Conservation (phyloP, 192 early-diverging fungal genomes). For the Podila verticillata region DNA sequence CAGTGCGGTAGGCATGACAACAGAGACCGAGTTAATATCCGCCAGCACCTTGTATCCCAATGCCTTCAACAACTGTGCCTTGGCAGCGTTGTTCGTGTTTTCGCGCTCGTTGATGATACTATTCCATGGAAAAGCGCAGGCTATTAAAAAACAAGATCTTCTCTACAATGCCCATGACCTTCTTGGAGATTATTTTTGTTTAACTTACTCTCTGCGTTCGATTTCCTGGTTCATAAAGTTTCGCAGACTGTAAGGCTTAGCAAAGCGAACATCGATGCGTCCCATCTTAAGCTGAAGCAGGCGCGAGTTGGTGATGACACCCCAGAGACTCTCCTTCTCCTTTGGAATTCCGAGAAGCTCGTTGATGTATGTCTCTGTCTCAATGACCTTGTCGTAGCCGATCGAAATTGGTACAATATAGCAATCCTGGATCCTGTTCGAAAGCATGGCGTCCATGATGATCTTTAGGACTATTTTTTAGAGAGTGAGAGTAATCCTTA, state of each 20-base stretch:
- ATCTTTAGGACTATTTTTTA: constrained; percentile 73
- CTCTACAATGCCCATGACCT: too few relatives aligned
- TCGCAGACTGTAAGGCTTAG: constrained; percentile 76
- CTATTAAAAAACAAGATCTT: background rate
- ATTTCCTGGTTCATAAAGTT: constrained; percentile 72
- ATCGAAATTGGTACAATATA: constrained; percentile 84
- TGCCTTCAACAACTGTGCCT: constrained; percentile 68
- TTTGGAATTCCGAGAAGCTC: constrained; percentile 85
- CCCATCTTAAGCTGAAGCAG: constrained; percentile 79
- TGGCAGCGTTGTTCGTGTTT: constrained; percentile 50
- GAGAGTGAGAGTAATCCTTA: background rate
- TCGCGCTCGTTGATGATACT: constrained; percentile 50
- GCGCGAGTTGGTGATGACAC: constrained; percentile 66
- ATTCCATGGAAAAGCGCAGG: background rate
- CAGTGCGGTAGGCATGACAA: constrained; percentile 88
- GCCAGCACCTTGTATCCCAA: constrained; percentile 75
- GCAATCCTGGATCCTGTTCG: constrained; percentile 68
- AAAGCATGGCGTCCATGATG: constrained; percentile 75
- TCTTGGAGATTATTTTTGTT: background rate
- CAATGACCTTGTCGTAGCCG: constrained; percentile 88
- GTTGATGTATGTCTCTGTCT: constrained; percentile 80
- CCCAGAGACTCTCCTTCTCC: constrained; percentile 78
- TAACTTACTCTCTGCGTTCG: constrained; percentile 61
- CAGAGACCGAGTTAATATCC: constrained; percentile 76
- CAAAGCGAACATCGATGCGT: constrained; percentile 84